Conservation (phyloP, 2,329 filamentous ascomycete genomes). For the Exserohilum rostratum region DNA sequence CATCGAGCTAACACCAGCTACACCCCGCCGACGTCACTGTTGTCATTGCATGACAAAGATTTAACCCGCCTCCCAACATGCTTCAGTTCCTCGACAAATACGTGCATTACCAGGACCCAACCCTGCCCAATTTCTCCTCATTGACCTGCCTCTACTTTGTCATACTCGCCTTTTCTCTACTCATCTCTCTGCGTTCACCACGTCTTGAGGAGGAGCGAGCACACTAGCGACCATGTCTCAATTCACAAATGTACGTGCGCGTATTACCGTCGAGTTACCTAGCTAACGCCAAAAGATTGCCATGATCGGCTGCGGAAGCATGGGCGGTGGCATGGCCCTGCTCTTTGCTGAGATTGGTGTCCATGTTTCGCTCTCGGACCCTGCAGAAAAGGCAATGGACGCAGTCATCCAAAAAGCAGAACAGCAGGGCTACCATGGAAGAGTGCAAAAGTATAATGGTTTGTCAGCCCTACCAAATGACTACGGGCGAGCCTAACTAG, state of each 20-base stretch:
- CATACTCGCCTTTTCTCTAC: constrained; percentile 31
- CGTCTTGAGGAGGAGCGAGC: constrained; percentile 16
- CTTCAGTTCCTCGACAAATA: constrained; percentile 36
- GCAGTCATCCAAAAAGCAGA: constrained; percentile 50
- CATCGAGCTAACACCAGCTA: constrained; percentile 6
- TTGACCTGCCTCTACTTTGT: constrained; percentile 38
- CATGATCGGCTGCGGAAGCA: constrained; percentile 64
- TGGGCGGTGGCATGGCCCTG: constrained; percentile 66
- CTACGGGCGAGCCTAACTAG: constrained; percentile 18
- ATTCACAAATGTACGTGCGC: constrained; percentile 33
- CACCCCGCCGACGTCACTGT: constrained; percentile 25
- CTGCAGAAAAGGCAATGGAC: constrained; percentile 57
- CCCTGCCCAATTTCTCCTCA: constrained; percentile 38
- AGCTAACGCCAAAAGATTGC: constrained; percentile 53
- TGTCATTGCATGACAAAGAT: constrained; percentile 6
- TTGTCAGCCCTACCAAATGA: background rate
- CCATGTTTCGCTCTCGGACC: constrained; percentile 62
- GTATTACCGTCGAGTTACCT: background rate
- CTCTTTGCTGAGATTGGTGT: constrained; percentile 64
- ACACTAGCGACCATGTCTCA: constrained; percentile 23
- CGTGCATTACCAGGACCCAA: constrained; percentile 39
- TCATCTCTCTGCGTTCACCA: constrained; percentile 34
- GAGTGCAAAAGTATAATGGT: constrained; percentile 49
- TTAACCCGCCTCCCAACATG: constrained; percentile 22
- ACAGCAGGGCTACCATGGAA: constrained; percentile 48